Conservation (phyloP, 192 early-diverging fungal species). For the Mortierella claussenii region DNA sequence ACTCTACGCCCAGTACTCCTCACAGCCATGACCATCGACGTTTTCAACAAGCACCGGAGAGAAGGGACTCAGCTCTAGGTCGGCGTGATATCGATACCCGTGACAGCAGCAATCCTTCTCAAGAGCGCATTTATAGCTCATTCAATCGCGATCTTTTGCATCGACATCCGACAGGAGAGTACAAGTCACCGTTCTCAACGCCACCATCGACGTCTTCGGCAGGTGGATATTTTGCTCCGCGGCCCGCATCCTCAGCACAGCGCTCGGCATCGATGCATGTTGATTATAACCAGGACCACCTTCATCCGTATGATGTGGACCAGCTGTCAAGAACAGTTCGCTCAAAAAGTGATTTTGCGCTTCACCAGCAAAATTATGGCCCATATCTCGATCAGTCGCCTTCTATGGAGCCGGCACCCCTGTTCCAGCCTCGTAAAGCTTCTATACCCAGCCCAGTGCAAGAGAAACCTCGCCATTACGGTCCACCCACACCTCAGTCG, state of each 20-base stretch:
- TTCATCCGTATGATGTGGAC: slow-evolving; percentile 21
- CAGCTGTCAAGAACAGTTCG: slow-evolving; percentile 4
- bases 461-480: neutral
- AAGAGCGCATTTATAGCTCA: neutral
- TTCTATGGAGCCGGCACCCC: slow-evolving; percentile 7
- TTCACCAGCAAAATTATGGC: slow-evolving; percentile 52
- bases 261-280: slow-evolving; percentile 20
- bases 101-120: neutral
- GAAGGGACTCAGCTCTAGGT: slow-evolving; percentile 21
- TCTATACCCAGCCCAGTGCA: neutral
- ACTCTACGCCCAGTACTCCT: neutral
- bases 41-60: neutral
- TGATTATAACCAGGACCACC: slow-evolving; percentile 13
- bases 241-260: slow-evolving; percentile 7
- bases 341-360: slow-evolving; percentile 39
- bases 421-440: slow-evolving; percentile 8
- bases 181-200: neutral
- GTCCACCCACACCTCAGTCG: slow-evolving; percentile 1
- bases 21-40: slow-evolving; percentile 3
- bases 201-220: neutral
- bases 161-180: slow-evolving; percentile 2
- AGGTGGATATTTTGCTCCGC: neutral
- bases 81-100: slow-evolving; percentile 11
- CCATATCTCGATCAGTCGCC: slow-evolving; percentile 44
- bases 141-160: slow-evolving; percentile 3